Conservation (phyloP, 805 yeast species). For the Torulaspora gathmanii region DNA sequence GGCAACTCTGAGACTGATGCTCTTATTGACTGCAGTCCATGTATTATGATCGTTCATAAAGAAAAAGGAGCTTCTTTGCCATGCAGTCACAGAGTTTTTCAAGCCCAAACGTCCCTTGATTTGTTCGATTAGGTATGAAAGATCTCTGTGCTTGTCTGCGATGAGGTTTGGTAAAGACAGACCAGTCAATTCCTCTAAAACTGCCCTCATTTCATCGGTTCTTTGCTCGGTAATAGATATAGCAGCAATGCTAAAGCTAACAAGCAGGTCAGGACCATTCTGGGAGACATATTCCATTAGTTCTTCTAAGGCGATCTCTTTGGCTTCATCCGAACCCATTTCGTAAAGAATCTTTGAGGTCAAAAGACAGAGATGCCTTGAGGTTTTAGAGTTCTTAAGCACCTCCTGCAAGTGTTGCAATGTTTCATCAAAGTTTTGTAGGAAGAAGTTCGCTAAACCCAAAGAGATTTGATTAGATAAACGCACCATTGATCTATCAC, state of each 20-base stretch:
- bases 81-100: conserved; percentile 30
- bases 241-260: conserved; percentile 74
- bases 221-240: conserved; percentile 62
- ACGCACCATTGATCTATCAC: conserved; percentile 34
- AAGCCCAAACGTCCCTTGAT: conserved; percentile 42
- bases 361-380: conserved; percentile 63
- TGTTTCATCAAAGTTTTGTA: conserved; percentile 57
- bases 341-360: conserved; percentile 78
- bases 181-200: conserved; percentile 58
- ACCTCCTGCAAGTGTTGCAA: conserved; percentile 62
- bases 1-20: conserved; percentile 57
- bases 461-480: conserved; percentile 61
- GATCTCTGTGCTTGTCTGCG: conserved; percentile 48
- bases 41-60: conserved; percentile 66
- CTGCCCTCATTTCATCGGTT: conserved; percentile 51
- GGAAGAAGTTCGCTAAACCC: conserved; percentile 70
- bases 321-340: conserved; percentile 67
- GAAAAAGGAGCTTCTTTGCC: conserved; percentile 69
- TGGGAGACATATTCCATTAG: conserved; percentile 59
- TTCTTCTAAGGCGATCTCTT: conserved; percentile 80
- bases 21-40: conserved; percentile 62
- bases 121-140: conserved; percentile 55
- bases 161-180: conserved; percentile 45
- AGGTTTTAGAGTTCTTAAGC: conserved; percentile 51
- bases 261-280: conserved; percentile 60